These are phyloP conservation scores for Pseudocercospora ulei DNA, from an alignment of 2,329 filamentous ascomycete genomes.

Conservation along the genomic window DNA sequence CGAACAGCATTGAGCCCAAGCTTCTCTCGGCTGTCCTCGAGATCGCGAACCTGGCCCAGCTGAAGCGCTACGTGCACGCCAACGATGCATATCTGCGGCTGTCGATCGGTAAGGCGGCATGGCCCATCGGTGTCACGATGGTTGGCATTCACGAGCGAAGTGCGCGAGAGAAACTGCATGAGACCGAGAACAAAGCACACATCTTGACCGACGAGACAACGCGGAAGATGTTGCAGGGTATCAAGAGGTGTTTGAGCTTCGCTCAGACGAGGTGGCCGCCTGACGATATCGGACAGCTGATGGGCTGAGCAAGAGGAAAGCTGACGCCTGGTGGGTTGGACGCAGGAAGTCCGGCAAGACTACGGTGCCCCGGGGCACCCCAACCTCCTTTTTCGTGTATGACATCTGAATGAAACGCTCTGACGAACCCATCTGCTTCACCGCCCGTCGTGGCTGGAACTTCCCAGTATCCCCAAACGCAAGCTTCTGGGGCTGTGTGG, in stretches of 20 bases:
- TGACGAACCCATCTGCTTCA: too few species aligned
- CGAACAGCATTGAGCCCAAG: slow-evolving; percentile 65
- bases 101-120: slow-evolving; percentile 65
- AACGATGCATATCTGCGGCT: slow-evolving; percentile 89
- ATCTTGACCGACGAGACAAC: slow-evolving; percentile 96
- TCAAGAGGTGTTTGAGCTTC: slow-evolving; percentile 93
- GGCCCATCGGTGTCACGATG: slow-evolving; percentile 99
- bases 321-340: too few species aligned
- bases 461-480: too few species aligned
- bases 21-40: slow-evolving; percentile 69
- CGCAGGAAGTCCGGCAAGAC: too few species aligned
- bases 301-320: slow-evolving; percentile 75
- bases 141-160: slow-evolving; percentile 97
- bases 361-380: too few species aligned
- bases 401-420: too few species aligned
- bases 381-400: too few species aligned
- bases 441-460: too few species aligned
- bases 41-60: slow-evolving; percentile 83
- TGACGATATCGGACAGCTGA: slow-evolving; percentile 81
- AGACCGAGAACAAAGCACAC: slow-evolving; percentile 67
- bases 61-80: slow-evolving; percentile 85
- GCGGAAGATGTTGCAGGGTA: slow-evolving; percentile 91
- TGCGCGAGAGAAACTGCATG: slow-evolving; percentile 87
- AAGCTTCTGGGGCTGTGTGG: too few species aligned
- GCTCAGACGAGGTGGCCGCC: slow-evolving; percentile 95